phyloP scores from a whole-genome alignment of 2,329 filamentous ascomycete species.

The Talaromyces amestolkiae region DNA sequence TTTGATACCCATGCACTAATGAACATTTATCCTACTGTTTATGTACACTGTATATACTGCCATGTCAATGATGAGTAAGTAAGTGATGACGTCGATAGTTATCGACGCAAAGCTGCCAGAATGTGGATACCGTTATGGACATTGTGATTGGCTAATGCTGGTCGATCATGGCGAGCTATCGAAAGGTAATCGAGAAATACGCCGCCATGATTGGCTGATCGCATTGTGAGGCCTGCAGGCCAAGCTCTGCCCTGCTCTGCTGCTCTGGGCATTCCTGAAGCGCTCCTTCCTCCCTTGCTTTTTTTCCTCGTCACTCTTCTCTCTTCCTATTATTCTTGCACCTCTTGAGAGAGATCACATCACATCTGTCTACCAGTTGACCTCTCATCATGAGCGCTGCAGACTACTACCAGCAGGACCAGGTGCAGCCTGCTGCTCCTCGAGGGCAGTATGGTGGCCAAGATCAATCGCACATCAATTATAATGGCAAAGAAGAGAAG shows the following conservation, averaged over 20 bases:
- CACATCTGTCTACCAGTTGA: neutral
- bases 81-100: conserved; percentile 2
- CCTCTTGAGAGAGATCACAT: neutral
- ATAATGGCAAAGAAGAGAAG: conserved; percentile 21
- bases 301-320: neutral
- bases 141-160: neutral
- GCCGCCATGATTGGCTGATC: neutral
- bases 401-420: conserved; percentile 35
- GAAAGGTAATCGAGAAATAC: neutral
- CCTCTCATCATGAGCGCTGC: conserved; percentile 34
- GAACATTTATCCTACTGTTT: too few species aligned
- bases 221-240: neutral
- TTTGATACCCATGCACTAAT: neutral
- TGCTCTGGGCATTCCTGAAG: neutral
- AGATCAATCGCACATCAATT: conserved; percentile 1
- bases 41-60: too few species aligned
- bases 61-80: neutral
- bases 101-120: neutral
- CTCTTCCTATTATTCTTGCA: neutral
- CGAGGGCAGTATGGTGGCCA: conserved; percentile 11
- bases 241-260: conserved; percentile 6
- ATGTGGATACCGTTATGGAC: neutral
- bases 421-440: conserved; percentile 24
- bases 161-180: neutral
- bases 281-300: conserved; percentile 1